Evolutionary conservation across 139 green algal species (phyloP), one percentile per base, ranked within the genome.

Genomic region (Mychonastes homosphaera): DNA sequence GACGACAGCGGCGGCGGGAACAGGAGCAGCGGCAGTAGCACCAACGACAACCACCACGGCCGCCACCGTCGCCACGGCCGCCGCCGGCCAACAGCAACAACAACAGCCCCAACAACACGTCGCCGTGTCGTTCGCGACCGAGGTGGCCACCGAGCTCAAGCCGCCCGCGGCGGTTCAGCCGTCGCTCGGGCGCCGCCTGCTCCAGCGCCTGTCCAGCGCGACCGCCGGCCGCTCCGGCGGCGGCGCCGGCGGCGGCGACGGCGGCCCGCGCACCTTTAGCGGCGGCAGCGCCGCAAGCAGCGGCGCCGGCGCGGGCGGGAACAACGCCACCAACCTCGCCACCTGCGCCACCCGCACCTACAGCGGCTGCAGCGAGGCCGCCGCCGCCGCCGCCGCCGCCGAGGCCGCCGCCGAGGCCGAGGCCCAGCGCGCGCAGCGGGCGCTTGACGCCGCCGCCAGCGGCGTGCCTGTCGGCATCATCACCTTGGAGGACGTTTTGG

Each of bases 401-500:
- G 27, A 10, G 53, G 53, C 27, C 10, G 16, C 10, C 13, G 32
- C 16, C 32, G 30, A 45, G 29, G 29, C 21, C 13, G 53, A 21
- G 27, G 16, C 8, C 32, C 33, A 45, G 1, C 32, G 53, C 32
- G 24, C n/a, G 53, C 33, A 7, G 23, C 40, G 55, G 55, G 27
- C 6, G 55, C 26, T 34, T 18, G 44, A n/a, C 19, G 23, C 10
- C 38, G 21, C 26, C 24, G 32, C 26, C 16, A 36, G n/a, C n/a
- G 59, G 59, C 15, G 49, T 62, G 60, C 56, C 63, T 8, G 70
- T 76, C 28, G 69, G 76, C 49, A 81, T 89, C 65, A 83, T 86
- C 70, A 89, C 82, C 7, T 76, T 89, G 13, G 82, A 89, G 60
- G 82, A 87, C 47, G 70, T 84, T 2, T 67, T 87, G 34, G 82